phyloP scores from a whole-genome alignment of 2,329 filamentous ascomycete genomes.

The Talaromyces sp. region DNA sequence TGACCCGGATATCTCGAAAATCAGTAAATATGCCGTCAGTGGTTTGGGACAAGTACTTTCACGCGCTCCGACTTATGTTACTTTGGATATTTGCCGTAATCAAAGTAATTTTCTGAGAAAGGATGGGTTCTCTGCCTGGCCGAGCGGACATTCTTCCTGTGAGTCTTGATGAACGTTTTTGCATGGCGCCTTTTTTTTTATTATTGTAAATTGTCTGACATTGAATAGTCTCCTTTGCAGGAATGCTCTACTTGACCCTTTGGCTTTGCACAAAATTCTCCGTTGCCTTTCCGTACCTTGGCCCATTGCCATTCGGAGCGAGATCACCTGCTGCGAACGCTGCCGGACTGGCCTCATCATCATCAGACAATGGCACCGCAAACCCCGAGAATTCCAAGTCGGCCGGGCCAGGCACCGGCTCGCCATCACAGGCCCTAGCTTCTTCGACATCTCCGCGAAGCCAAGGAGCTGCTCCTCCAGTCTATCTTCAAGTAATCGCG shows the following conservation, averaged over 20 bases:
- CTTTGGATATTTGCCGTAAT: constrained; percentile 69
- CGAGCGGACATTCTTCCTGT: constrained; percentile 70
- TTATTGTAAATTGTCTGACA: background rate
- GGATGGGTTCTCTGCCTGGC: constrained; percentile 82
- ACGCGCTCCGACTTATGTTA: constrained; percentile 63
- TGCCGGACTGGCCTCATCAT: background rate
- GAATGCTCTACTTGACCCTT: constrained; percentile 77
- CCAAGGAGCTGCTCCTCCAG: constrained; percentile 74
- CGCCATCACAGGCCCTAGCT: constrained; percentile 7
- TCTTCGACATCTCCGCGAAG: constrained; percentile 53
- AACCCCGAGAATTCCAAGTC: background rate
- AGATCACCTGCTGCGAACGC: constrained; percentile 12
- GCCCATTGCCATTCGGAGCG: constrained; percentile 22
- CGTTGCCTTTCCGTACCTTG: constrained; percentile 41
- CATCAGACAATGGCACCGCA: background rate
- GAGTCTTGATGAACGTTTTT: constrained; percentile 19
- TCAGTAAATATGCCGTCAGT: constrained; percentile 58
- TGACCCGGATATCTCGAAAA: constrained; percentile 63
- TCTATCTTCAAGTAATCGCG: constrained; percentile 68
- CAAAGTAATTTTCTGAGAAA: constrained; percentile 54
- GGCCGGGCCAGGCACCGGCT: background rate
- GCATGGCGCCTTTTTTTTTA: background rate
- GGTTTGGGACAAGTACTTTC: constrained; percentile 50
- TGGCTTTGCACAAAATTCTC: constrained; percentile 65
- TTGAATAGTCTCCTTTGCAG: constrained; percentile 62